phyloP scores from a whole-genome alignment of 1,139 yeast species.

The Suhomyces atakaporum region DNA sequence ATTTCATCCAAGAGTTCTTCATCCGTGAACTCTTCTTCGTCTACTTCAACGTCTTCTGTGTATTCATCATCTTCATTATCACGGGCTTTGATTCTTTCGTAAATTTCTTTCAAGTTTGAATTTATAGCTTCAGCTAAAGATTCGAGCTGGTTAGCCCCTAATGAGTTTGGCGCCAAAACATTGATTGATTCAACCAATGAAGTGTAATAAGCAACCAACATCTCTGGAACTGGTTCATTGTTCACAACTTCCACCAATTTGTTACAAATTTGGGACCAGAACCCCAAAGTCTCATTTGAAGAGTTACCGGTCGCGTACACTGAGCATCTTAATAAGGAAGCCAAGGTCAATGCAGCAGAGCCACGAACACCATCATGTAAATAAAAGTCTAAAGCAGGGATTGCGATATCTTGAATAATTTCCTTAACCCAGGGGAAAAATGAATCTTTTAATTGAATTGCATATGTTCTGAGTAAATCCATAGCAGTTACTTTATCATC shows the following conservation, averaged over 20 bases:
- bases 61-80: conserved; percentile 73
- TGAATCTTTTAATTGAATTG: conserved; percentile 77
- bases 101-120: conserved; percentile 65
- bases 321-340: conserved; percentile 72
- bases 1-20: conserved; percentile 87
- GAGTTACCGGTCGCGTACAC: conserved; percentile 60
- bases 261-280: conserved; percentile 74
- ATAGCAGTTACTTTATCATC: conserved; percentile 94
- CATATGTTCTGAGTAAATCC: conserved; percentile 85
- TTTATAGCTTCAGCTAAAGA: conserved; percentile 62
- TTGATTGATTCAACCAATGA: conserved; percentile 70
- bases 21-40: conserved; percentile 84
- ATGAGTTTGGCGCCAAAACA: conserved; percentile 61
- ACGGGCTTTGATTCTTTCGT: conserved; percentile 70
- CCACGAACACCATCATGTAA: conserved; percentile 94
- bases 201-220: conserved; percentile 74
- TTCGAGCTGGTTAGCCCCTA: conserved; percentile 59
- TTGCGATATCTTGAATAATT: conserved; percentile 73
- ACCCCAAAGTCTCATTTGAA: conserved; percentile 57
- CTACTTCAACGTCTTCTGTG: conserved; percentile 73
- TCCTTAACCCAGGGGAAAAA: conserved; percentile 85
- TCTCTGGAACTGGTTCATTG: conserved; percentile 82
- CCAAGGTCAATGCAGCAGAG: conserved; percentile 81
- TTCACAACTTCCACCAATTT: conserved; percentile 69
- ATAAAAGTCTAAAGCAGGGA: conserved; percentile 88